Conservation (phyloP, 2,329 filamentous ascomycete species). For the Cryphonectria nitschkei region DNA sequence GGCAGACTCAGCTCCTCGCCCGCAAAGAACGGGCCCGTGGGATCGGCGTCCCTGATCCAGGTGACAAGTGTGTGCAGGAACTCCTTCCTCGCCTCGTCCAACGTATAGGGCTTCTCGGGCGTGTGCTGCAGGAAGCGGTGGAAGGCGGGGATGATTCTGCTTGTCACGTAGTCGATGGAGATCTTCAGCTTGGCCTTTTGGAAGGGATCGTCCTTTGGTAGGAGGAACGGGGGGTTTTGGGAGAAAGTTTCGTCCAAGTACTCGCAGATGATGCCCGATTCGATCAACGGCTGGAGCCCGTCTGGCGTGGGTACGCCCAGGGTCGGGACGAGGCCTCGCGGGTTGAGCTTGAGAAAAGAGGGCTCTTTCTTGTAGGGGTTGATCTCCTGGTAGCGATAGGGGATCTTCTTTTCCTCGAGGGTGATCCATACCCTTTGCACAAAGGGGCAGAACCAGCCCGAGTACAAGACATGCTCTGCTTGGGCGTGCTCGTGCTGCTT, state of each 20-base stretch:
- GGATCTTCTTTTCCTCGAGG: constrained; percentile 70
- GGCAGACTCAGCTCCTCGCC: constrained; percentile 64
- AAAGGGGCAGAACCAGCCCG: constrained; percentile 71
- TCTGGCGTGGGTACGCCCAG: constrained; percentile 50
- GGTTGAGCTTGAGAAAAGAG: constrained; percentile 70
- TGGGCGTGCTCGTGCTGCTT: constrained; percentile 41
- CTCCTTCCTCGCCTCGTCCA: constrained; percentile 57
- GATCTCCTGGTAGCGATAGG: constrained; percentile 74
- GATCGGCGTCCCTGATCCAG: constrained; percentile 56
- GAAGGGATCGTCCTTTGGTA: constrained; percentile 66
- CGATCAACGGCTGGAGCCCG: constrained; percentile 60
- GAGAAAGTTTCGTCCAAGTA: constrained; percentile 73
- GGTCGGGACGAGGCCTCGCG: constrained; percentile 73
- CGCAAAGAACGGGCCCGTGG: constrained; percentile 64
- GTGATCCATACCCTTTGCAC: constrained; percentile 72
- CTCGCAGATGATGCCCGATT: constrained; percentile 71
- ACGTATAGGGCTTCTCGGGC: constrained; percentile 47
- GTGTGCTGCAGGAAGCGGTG: constrained; percentile 63
- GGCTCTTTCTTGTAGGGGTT: constrained; percentile 75
- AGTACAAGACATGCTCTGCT: constrained; percentile 51
- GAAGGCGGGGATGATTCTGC: constrained; percentile 67
- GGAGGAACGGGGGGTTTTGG: constrained; percentile 46
- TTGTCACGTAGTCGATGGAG: constrained; percentile 73
- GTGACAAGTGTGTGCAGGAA: constrained; percentile 62
- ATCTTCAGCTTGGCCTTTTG: constrained; percentile 65